Base-by-base conservation (phyloP, 148 eudicot species). In the Agrostemma githago region DNA sequence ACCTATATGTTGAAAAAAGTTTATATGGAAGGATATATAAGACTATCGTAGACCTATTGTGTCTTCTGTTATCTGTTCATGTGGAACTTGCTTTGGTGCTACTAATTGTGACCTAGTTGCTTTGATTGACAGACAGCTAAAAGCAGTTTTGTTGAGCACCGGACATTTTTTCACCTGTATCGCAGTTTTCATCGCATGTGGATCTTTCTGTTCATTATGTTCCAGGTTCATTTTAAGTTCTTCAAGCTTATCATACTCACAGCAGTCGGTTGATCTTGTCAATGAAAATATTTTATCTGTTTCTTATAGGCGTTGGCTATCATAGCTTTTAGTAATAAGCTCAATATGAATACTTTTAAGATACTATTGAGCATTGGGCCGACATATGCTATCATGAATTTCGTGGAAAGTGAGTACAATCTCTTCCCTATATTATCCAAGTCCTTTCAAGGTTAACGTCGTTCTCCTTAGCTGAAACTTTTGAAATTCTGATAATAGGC, bases 101-200 rank as follows among this genome's bases (percentile, higher is more conserved):
- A 59, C n/a, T 43, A 21, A 44, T 66, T 20, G 20, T 62, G 38
- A 57, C 46, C 26, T 12, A 21, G 62, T 39, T 72, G 44, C 54
- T 70, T 75, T 67, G 16, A 77, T 54, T 66, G 64, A 74, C 92
- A 95, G 98, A 92, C 97, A 51, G 96, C 87, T 63, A 96, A 96
- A 85, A 96, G 97, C 82, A 85, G 94, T 74, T 96, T 96, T 75
- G 99, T 96, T 71, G 99, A 96, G 88, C 99, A 96, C 80, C 89
- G 99, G 70, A 90, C 99, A 15, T 96, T 88, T 57, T 83, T 96
- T 66, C 99, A 96, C 84, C 80, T 96, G 81, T 96, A 96, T 83
- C 91, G 94, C 74, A 96, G 99, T 82, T 96, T 96, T 79, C 99
- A 96, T 78, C 99, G 99, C 44, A 74, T 96, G 92, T 96, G 99